Evolutionary conservation across 1,284 basidiomycete genomes (phyloP), one percentile per base, ranked within the genome.

Genomic region (Cryptococcus sp.): DNA sequence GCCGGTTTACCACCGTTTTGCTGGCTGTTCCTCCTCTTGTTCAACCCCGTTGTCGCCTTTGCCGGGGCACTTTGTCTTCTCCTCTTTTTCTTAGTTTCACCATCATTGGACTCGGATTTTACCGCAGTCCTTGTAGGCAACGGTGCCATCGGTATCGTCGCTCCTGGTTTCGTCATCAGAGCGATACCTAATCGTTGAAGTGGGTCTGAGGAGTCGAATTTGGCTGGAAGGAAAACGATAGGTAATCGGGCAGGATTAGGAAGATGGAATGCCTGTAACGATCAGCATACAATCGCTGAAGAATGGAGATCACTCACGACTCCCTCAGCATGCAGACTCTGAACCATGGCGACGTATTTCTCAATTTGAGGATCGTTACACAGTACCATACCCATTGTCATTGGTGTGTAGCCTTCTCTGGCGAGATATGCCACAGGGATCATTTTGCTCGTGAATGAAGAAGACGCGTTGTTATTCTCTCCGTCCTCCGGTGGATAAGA

Each of bases 331-430:
- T 75, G 73, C 14, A 75, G 55, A 8, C 69, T 67, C 31, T 73
- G 71, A 0, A 75, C 73, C 69, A 75, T 70, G 30, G 61, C 50
- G 37, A 73, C 71, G 51, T 67, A 75, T 7, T 57, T 55, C 53
- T 55, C 48, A 31, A 65, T 58, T 30, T 68, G 61, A 30, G 65
- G 60, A 53, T 71, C 71, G 49, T 73, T 71, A 52, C 71, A 73
- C 33, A 75, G 55, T 7, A 75, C 73, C 73, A 75, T 75, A n/a
- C 71, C 73, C 71, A 73, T 73, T 0, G 71, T 61, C 5, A 69
- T 61, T 0, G 73, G 73, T 4, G 71, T 61, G 36, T 70, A 63
- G 3, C 73, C 73, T 46, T 75, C 71, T 30, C 70, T 60, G 5
- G 71, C 73, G 14, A 75, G 61, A 23, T 72, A 70, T 5, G 73